phyloP scores from a whole-genome alignment of 2,329 filamentous ascomycete genomes.

The Epicoccum nigrum region DNA sequence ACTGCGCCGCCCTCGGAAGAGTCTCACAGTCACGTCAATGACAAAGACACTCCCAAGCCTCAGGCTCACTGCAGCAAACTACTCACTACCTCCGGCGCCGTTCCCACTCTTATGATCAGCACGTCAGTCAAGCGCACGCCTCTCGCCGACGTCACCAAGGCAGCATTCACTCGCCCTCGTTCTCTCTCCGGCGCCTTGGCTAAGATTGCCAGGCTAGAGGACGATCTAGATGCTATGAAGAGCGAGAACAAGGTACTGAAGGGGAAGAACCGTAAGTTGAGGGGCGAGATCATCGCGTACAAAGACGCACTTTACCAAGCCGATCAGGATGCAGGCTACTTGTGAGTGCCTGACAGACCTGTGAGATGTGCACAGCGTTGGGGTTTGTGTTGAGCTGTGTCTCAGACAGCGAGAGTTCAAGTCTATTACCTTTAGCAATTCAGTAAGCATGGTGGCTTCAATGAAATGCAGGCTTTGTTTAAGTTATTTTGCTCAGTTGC shows the following conservation, averaged over 20 bases:
- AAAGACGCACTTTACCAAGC: conserved; percentile 11
- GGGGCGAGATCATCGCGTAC: conserved; percentile 10
- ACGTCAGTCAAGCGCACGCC: not conserved
- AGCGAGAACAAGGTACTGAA: not conserved
- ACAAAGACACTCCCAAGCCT: not conserved
- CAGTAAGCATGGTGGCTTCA: too few species aligned
- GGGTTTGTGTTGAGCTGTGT: not conserved
- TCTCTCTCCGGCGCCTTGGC: conserved; percentile 3
- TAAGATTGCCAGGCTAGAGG: conserved; percentile 1
- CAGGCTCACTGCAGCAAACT: not conserved
- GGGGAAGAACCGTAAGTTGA: conserved; percentile 1
- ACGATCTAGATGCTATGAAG: conserved; percentile 2
- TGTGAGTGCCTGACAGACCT: not conserved
- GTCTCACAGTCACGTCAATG: not conserved
- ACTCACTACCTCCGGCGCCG: not conserved
- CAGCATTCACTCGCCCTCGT: not conserved
- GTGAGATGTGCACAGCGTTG: not conserved
- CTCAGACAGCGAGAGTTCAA: too few species aligned
- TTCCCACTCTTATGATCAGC: not conserved
- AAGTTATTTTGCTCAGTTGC: too few species aligned
- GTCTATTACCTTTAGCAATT: too few species aligned
- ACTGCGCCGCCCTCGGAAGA: not conserved
- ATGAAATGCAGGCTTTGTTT: too few species aligned
- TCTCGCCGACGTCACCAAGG: not conserved
- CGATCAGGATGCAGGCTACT: not conserved